Evolutionary conservation across 2,329 filamentous ascomycete species (phyloP), one percentile per base, ranked within the genome.

Genomic region (Trichoderma guizhouense): DNA sequence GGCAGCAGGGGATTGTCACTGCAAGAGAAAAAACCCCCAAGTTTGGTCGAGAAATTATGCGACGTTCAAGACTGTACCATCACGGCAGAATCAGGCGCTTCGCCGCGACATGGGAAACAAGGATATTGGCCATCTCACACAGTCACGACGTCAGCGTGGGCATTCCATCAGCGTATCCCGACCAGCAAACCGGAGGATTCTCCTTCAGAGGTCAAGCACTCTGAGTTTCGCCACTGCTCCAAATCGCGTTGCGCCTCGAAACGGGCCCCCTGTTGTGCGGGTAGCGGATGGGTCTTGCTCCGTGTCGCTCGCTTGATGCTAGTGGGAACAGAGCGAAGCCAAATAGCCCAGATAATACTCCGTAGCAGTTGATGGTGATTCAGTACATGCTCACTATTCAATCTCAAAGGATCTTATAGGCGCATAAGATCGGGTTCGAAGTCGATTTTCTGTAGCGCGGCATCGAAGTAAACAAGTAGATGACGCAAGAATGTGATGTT

Each of bases 171-270:
- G 39, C 61, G 18, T 26, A 11, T 47, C 26, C 28, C 61, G 43
- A 30, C 8, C 36, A 26, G 21, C 26, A 51, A 15, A n/a, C 26
- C 26, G 32, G 24, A 30, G n/a, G 24, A 32, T 36, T 18, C 43
- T 32, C 51, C 43, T 47, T 47, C 34, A 60, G n/a, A 32, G 55
- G 30, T 47, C 55, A 69, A 36, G 66, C 66, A 69, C 26, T 51
- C 36, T n/a, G 8, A 24, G 66, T 69, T 69, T 69, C 66, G 66
- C 66, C 36, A 51, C 36, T 61, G 55, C 55, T 51, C 66, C 66
- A 69, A 34, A 61, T 61, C 28, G 28, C 14, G 47, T 55, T 39
- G 64, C 47, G 66, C 15, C 36, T 60, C 66, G 55, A 69, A 69
- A 51, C 55, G 7, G 15, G 11, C 18, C 51, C 69, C 69, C 69